A percentile compares a stretch with the other conserved stretches of the same genome.
phyloP scores from a whole-genome alignment of 495 filamentous ascomycete species.

The Opeltia flavorubescens region DNA sequence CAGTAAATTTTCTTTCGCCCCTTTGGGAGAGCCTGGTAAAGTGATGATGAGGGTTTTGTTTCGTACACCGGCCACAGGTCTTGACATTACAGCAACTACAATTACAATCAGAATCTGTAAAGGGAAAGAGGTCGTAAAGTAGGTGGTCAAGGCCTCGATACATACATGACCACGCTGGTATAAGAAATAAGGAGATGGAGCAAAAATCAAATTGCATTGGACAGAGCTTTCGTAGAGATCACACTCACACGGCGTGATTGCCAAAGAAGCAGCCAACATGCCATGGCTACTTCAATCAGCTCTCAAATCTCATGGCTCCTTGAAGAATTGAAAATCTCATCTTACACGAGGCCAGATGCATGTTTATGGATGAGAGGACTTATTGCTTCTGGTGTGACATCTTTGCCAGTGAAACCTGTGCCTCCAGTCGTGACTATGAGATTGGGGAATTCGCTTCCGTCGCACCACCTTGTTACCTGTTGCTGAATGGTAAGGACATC shows the following conservation, averaged over 20 bases:
- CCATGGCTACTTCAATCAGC: constrained; percentile 46
- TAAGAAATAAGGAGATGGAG: background rate
- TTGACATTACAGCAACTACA: constrained; percentile 90
- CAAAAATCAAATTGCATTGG: constrained; percentile 4
- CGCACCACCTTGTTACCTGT: constrained; percentile 50
- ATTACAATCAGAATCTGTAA: background rate
- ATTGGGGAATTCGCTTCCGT: constrained; percentile 42
- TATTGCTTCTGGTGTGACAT: constrained; percentile 85
- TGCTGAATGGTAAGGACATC: constrained; percentile 58
- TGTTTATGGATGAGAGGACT: constrained; percentile 68
- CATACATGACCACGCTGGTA: background rate
- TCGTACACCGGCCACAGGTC: constrained; percentile 81
- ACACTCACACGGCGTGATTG: constrained; percentile 74
- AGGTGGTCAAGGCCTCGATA: too few relatives aligned
- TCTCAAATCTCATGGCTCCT: background rate
- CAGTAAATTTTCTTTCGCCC: constrained; percentile 90
- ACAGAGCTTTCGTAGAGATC: constrained; percentile 8
- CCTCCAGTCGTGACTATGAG: constrained; percentile 81
- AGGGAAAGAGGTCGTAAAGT: background rate
- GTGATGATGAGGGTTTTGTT: constrained; percentile 78
- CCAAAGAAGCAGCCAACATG: constrained; percentile 78
- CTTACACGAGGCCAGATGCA: constrained; percentile 76
- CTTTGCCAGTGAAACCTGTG: constrained; percentile 83
- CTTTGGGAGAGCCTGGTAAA: constrained; percentile 88
- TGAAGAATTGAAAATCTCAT: constrained; percentile 1